These are phyloP conservation scores for Dentiscutata heterogama DNA, from an alignment of 371 early-diverging fungal species.

Conservation along the genomic window DNA sequence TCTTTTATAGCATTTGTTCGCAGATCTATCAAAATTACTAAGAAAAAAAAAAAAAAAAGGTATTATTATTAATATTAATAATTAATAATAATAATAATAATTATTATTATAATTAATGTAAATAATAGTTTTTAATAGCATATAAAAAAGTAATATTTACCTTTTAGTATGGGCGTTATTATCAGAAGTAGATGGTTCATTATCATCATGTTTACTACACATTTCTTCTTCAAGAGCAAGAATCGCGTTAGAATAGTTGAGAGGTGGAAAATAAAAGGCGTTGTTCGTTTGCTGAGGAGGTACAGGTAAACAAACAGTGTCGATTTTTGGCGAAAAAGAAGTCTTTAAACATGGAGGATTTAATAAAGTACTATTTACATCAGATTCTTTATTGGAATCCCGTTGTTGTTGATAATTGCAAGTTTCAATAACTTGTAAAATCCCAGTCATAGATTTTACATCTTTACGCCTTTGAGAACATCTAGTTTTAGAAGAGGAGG, in stretches of 20 bases:
- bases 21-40: not conserved
- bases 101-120: too few species aligned
- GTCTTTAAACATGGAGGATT: conserved; percentile 15
- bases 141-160: not conserved
- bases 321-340: not conserved
- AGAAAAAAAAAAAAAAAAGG: too few species aligned
- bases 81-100: too few species aligned
- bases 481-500: conserved; percentile 49
- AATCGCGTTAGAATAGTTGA: conserved; percentile 32
- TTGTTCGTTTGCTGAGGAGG: conserved; percentile 5
- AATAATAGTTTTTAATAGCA: not conserved
- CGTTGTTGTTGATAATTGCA: conserved; percentile 3
- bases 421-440: not conserved
- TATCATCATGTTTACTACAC: not conserved
- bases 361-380: conserved; percentile 38
- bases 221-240: conserved; percentile 27
- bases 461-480: conserved; percentile 52
- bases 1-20: not conserved
- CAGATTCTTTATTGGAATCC: conserved; percentile 40
- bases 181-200: not conserved
- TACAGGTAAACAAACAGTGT: not conserved
- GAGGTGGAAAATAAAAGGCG: conserved; percentile 6
- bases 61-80: too few species aligned
- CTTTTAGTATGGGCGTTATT: not conserved
- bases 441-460: conserved; percentile 50